phyloP scores from a whole-genome alignment of 108 stramenopile genomes.

The Nitzschia sp. region DNA sequence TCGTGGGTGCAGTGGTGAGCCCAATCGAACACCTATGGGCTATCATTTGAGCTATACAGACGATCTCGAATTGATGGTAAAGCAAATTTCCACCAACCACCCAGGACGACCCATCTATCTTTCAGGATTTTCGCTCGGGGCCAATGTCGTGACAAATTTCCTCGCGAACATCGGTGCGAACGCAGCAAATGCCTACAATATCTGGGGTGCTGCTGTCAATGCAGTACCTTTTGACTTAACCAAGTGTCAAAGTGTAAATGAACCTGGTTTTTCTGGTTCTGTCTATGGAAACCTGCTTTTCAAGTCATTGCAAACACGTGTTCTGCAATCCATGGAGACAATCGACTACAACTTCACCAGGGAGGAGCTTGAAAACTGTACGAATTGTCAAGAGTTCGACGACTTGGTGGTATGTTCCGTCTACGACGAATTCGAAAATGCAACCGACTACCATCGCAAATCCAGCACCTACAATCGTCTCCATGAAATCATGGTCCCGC shows the following conservation, averaged over 20 bases:
- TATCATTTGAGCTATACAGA: slow-evolving; percentile 90
- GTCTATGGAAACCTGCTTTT: slow-evolving; percentile 58
- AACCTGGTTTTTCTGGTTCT: slow-evolving; percentile 51
- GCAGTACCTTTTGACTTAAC: slow-evolving; percentile 81
- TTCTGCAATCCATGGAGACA: slow-evolving; percentile 37
- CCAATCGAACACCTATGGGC: slow-evolving; percentile 21
- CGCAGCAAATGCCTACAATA: slow-evolving; percentile 40
- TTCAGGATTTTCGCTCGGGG: slow-evolving; percentile 83
- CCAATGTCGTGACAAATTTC: slow-evolving; percentile 83
- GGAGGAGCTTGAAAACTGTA: slow-evolving; percentile 26
- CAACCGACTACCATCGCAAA: slow-evolving; percentile 70
- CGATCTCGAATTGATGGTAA: slow-evolving; percentile 57
- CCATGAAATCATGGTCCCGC: slow-evolving; percentile 57
- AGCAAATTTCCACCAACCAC: slow-evolving; percentile 7
- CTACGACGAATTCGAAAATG: slow-evolving; percentile 61
- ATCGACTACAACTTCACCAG: slow-evolving; percentile 50
- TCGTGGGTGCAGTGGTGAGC: slow-evolving; percentile 76
- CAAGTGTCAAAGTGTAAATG: slow-evolving; percentile 48
- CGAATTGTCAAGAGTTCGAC: slow-evolving; percentile 68
- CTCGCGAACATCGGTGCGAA: slow-evolving; percentile 70
- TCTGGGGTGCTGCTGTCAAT: slow-evolving; percentile 76
- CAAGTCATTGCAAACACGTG: slow-evolving; percentile 49
- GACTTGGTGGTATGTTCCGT: slow-evolving; percentile 55
- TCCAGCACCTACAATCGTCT: slow-evolving; percentile 48
- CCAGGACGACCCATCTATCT: slow-evolving; percentile 42